These are phyloP conservation scores for Scedosporium dehoogii DNA, from an alignment of 2,329 filamentous ascomycete genomes.

Conservation along the genomic window DNA sequence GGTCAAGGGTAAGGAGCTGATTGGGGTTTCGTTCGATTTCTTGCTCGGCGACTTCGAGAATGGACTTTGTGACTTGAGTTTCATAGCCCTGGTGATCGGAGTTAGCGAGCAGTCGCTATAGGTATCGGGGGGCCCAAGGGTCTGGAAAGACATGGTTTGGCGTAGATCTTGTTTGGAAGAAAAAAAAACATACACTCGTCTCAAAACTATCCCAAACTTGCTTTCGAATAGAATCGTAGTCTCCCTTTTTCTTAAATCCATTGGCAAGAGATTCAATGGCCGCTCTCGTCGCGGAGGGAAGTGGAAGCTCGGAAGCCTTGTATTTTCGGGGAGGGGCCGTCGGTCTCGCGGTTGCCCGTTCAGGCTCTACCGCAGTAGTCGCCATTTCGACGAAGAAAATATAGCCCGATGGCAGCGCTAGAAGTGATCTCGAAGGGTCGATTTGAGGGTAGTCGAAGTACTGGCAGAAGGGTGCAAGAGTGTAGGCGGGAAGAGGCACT, in stretches of 20 bases:
- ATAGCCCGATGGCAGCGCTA: background rate
- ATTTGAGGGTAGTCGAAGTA: background rate
- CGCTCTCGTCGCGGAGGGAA: slow-evolving; percentile 61
- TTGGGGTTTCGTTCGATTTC: slow-evolving; percentile 68
- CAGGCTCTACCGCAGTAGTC: background rate
- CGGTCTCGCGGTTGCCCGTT: background rate
- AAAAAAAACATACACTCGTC: slow-evolving; percentile 45
- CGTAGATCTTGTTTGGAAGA: background rate
- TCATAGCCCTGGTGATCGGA: slow-evolving; percentile 51
- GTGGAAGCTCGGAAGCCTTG: slow-evolving; percentile 65
- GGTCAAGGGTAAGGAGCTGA: slow-evolving; percentile 62
- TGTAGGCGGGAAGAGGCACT: background rate
- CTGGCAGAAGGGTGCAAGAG: background rate
- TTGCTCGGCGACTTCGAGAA: slow-evolving; percentile 59
- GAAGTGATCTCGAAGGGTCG: background rate
- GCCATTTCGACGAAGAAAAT: background rate
- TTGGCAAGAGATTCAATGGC: slow-evolving; percentile 69
- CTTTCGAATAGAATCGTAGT: slow-evolving; percentile 70
- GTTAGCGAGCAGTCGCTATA: background rate
- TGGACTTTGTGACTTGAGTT: slow-evolving; percentile 52
- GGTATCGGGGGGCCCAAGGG: background rate
- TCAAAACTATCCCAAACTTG: slow-evolving; percentile 68
- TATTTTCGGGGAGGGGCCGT: slow-evolving; percentile 34
- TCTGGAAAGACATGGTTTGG: background rate
- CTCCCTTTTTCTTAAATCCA: slow-evolving; percentile 78